Conservation (phyloP, 495 filamentous ascomycete species). For the Sphaerosporella brunnea region DNA sequence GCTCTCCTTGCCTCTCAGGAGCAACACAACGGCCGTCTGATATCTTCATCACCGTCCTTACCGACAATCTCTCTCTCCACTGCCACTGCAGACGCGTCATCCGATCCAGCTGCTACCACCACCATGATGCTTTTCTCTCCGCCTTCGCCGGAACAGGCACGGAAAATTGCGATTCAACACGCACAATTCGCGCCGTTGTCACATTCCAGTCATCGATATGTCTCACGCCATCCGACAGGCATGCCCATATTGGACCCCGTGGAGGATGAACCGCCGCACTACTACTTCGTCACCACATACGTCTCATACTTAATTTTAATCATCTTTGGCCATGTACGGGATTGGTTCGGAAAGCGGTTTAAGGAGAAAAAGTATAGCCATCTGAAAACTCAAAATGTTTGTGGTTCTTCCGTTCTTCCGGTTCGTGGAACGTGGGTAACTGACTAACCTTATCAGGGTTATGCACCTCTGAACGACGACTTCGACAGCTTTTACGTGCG, state of each 20-base stretch:
- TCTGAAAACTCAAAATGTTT: conserved; percentile 50
- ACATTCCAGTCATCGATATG: conserved; percentile 62
- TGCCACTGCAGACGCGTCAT: conserved; percentile 53
- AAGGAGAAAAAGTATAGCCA: conserved; percentile 65
- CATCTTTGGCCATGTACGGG: conserved; percentile 80
- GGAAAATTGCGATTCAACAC: conserved; percentile 54
- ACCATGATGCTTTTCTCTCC: conserved; percentile 57
- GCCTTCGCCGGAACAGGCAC: conserved; percentile 68
- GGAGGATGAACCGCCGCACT: conserved; percentile 93
- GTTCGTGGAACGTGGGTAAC: background rate
- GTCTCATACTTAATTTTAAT: conserved; percentile 93
- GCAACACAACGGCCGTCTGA: conserved; percentile 40
- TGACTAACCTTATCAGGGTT: conserved; percentile 34
- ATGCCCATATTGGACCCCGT: conserved; percentile 61
- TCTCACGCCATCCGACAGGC: conserved; percentile 59
- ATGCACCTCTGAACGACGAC: conserved; percentile 92
- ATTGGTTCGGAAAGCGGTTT: conserved; percentile 96
- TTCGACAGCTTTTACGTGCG: conserved; percentile 98
- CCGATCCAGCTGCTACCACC: conserved; percentile 11
- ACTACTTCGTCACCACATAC: conserved; percentile 89
- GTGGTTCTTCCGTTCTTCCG: conserved; percentile 7
- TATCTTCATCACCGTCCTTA: conserved; percentile 53
- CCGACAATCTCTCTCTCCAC: conserved; percentile 88
- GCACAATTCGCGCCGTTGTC: conserved; percentile 84
- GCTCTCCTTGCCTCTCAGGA: conserved; percentile 42